Evolutionary conservation across 108 stramenopile genomes (phyloP), one percentile per base, ranked within the genome.

Genomic region (Fragilaria crotonensis): DNA sequence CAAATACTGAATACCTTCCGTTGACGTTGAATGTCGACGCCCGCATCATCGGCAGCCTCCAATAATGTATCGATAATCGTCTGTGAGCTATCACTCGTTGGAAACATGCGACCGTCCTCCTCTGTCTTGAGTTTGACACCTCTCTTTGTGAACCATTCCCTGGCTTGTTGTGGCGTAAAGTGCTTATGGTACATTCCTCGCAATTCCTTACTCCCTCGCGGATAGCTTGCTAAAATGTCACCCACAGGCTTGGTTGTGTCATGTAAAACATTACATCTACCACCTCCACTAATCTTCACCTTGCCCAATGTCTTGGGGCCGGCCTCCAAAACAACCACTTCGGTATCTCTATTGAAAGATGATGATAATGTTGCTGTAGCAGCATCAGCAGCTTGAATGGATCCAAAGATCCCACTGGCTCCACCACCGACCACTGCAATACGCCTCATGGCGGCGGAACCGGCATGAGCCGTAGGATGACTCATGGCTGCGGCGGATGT

Each of bases 101-200:
- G 96, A 66, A 97, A 97, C 93, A 96, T 95, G 25, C 96, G 87
- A 14, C 96, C 98, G 71, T 97, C 96, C 7, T 55, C 58, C 62
- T 97, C 96, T 20, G 93, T 95, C 62, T 97, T 97, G 26, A 96
- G 73, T 36, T 55, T n/a, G 0, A 97, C 95, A 47, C 94, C 95
- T 4, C 85, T 77, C 28, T 67, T 53, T 57, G 87, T 75, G 67
- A 97, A 97, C 94, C 94, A 97, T 22, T 70, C 78, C 48, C 74
- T 66, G 0, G 90, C 87, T 60, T 89, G 83, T 0, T 64, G 56
- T 0, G 93, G 94, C 5, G 89, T 77, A 51, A 95, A 95, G 30
- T 74, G 73, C 49, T 77, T 87, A 0, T 61, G 83, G 52, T 76
- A 83, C 21, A 90, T 32, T 1, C 96, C 95, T 17, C 64, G 76